Percentiles rank a stretch among this genome's conserved stretches.
Conservation (phyloP, 495 filamentous ascomycete species). For the Penicillium angulare region DNA sequence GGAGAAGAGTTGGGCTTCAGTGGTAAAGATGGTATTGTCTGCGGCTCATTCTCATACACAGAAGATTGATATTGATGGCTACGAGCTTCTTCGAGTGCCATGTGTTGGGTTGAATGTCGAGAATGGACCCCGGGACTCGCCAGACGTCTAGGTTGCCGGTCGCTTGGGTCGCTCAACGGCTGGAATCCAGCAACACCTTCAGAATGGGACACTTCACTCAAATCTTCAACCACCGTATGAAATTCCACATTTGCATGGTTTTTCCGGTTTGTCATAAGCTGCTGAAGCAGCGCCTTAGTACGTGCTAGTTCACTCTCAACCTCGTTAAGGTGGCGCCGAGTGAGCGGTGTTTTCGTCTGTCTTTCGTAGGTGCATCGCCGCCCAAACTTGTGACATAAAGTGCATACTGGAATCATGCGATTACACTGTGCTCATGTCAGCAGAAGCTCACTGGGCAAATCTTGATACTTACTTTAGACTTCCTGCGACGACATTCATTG, state of each 20-base stretch:
- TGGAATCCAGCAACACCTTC: neutral
- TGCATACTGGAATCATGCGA: slow-evolving; percentile 12
- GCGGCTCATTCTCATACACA: too few species aligned
- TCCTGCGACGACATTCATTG: slow-evolving; percentile 16
- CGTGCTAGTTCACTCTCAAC: slow-evolving; percentile 16
- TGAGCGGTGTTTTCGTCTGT: slow-evolving; percentile 11
- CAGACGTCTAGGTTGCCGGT: too few species aligned
- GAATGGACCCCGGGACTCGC: too few species aligned
- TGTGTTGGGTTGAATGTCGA: too few species aligned
- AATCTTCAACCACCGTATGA: neutral
- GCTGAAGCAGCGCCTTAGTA: slow-evolving; percentile 10
- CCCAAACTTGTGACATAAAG: slow-evolving; percentile 7
- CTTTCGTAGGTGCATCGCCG: slow-evolving; percentile 15
- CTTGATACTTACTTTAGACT: slow-evolving; percentile 13
- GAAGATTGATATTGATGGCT: neutral
- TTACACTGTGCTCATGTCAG: slow-evolving; percentile 11
- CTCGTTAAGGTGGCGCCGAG: slow-evolving; percentile 10
- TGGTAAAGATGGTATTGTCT: slow-evolving; percentile 8
- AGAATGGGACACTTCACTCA: neutral
- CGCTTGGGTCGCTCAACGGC: too few species aligned
- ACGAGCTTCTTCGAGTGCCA: too few species aligned
- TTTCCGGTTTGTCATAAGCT: neutral
- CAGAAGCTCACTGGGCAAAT: neutral
- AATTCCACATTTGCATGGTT: neutral
- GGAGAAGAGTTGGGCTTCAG: too few species aligned